These are phyloP conservation scores for Colletotrichum kahawae DNA, from an alignment of 2,329 filamentous ascomycete species.

Conservation along the genomic window DNA sequence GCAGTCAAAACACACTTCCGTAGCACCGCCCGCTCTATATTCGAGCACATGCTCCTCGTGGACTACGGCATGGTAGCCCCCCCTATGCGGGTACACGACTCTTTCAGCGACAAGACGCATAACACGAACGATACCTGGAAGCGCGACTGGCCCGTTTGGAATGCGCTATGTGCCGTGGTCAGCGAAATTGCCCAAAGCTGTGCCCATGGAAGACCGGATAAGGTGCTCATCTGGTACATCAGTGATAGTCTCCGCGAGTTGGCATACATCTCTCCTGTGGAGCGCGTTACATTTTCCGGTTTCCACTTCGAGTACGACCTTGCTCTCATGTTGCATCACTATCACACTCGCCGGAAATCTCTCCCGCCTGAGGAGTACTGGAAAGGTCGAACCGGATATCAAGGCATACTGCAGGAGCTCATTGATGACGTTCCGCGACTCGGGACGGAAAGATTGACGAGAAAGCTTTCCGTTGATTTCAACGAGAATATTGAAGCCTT, in stretches of 20 bases:
- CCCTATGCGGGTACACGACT: not conserved
- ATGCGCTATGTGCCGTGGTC: accelerated
- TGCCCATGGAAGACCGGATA: accelerated
- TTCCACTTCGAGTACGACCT: not conserved
- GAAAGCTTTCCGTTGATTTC: not conserved
- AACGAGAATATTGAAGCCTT: not conserved
- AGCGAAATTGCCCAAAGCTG: not conserved
- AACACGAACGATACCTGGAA: not conserved
- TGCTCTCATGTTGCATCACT: not conserved
- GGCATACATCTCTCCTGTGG: not conserved
- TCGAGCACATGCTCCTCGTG: not conserved
- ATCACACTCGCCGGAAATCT: accelerated
- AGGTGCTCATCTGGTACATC: not conserved
- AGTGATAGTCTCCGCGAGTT: not conserved
- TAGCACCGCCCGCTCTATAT: not conserved
- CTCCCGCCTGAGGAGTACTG: accelerated
- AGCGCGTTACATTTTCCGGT: not conserved
- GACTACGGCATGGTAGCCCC: not conserved
- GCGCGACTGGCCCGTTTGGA: not conserved
- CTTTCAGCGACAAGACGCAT: no score
- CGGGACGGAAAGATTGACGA: not conserved
- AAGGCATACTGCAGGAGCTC: not conserved
- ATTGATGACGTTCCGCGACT: accelerated
- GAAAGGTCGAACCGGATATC: not conserved
- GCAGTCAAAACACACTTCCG: accelerated